Conservation (phyloP, 306 rosid genomes). For the Prinsepia uniflora region DNA sequence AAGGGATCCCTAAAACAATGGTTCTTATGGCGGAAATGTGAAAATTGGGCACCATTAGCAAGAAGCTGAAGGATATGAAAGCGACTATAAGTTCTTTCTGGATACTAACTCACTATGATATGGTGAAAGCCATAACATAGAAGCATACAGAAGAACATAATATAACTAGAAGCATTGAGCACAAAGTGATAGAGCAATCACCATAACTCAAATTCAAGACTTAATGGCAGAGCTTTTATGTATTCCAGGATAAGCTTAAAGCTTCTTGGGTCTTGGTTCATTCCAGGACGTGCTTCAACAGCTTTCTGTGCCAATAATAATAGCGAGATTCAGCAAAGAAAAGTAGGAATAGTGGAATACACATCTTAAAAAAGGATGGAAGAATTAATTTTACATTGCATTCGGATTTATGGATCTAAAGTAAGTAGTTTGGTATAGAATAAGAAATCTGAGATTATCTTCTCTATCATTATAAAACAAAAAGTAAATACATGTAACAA, state of each 20-base stretch:
- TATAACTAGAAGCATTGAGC: conserved; percentile 1
- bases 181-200: conserved; percentile 11
- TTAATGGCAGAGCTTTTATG: conserved; percentile 92
- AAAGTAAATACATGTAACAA: not conserved
- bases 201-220: conserved; percentile 11
- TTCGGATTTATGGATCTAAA: no score
- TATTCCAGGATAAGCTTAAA: conserved; percentile 85
- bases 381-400: not conserved
- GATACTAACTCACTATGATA: not conserved
- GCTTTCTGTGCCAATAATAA: conserved; percentile 59
- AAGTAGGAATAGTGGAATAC: not conserved
- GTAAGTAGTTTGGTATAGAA: not conserved
- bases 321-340: conserved; percentile 28
- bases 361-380: not conserved
- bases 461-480: not conserved
- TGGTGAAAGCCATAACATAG: not conserved
- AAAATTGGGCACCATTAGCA: not conserved
- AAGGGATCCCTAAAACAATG: no score
- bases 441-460: not conserved
- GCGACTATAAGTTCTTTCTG: not conserved
- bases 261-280: conserved; percentile 79
- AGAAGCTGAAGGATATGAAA: not conserved
- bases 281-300: conserved; percentile 44
- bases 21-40: not conserved
- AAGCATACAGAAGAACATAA: not conserved